Evolutionary conservation across 306 rosid species (phyloP), one percentile per base, ranked within the genome.

Genomic region (Cyclanthera cordifolia): DNA sequence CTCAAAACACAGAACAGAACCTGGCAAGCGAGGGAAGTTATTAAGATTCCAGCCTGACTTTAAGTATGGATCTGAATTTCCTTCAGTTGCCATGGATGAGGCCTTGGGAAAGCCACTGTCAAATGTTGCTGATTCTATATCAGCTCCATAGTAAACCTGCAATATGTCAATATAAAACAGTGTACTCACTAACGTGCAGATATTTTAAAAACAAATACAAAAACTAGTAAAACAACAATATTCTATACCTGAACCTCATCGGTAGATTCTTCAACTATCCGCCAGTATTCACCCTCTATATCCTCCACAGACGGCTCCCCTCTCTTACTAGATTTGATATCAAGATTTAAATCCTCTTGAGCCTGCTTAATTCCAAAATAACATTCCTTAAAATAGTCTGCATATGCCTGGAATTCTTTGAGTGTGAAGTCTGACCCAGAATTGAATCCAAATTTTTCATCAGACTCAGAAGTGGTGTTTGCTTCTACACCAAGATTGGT

Each of bases 201-300:
- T 21, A 27, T 59, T 37, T 19, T 58, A 27, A 34, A 27, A 11
- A 72, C n/a, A 46, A 27, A 45, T 12, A 45, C 15, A 12, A 45
- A 53, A 57, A 30, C 23, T 59, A 59, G 23, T 32, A 67, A 30
- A 61, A 45, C 1, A 34, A 54, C 45, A 53, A 51, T 37, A 27
- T 55, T 53, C 51, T 74, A 46, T 85, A 93, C 99, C 96, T 93
- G 95, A 70, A 93, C 94, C 75, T 87, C 96, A 43, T 93, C 96
- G 2, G 88, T 87, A 45, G 95, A 93, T 66, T 78, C 81, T 80
- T 90, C 97, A 68, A 93, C 79, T 80, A 93, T 86, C 52, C 97
- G 83, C 99, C 97, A 90, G 83, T 93, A 93, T 81, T 93, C 99
- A 75, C 99, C 99, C 81, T 93, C 99, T 56, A 93, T 88, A 63